phyloP scores from a whole-genome alignment of 768 basidiomycete species.

The Trametes meyenii region DNA sequence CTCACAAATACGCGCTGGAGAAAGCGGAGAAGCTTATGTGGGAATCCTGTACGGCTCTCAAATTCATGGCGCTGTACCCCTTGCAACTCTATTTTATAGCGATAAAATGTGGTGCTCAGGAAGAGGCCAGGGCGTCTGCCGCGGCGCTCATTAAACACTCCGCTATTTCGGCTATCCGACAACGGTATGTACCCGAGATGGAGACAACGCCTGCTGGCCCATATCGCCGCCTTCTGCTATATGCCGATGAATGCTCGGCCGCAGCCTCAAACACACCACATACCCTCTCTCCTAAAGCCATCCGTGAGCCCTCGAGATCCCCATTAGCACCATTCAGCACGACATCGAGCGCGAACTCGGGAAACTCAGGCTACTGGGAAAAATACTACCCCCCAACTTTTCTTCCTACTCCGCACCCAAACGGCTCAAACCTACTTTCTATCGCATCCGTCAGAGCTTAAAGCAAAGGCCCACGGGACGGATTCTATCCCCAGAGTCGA shows the following conservation, averaged over 20 bases:
- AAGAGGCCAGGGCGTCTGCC: conserved; percentile 45
- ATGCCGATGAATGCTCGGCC: conserved; percentile 49
- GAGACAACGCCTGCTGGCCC: background rate
- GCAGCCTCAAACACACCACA: background rate
- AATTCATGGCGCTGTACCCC: background rate
- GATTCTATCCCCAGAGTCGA: too few species aligned
- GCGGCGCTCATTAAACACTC: background rate
- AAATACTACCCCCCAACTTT: too few species aligned
- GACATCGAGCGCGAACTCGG: too few species aligned
- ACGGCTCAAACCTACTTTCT: too few species aligned
- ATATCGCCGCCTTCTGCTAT: conserved; percentile 7
- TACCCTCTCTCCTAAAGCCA: background rate
- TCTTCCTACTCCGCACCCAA: too few species aligned
- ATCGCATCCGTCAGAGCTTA: too few species aligned
- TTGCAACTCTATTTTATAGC: conserved; percentile 26
- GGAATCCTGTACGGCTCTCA: background rate
- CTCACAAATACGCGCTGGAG: conserved; percentile 1
- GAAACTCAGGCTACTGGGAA: too few species aligned
- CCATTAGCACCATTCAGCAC: too few species aligned
- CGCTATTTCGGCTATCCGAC: conserved; percentile 21
- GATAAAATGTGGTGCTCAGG: conserved; percentile 44
- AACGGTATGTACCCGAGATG: conserved; percentile 7
- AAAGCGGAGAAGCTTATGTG: background rate
- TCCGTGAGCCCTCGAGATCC: background rate
- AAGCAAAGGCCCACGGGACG: too few species aligned